A percentile compares a stretch with the other conserved stretches of the same genome.
Conservation (phyloP, 208 protist species). For the Balamuthia mandrillaris region DNA sequence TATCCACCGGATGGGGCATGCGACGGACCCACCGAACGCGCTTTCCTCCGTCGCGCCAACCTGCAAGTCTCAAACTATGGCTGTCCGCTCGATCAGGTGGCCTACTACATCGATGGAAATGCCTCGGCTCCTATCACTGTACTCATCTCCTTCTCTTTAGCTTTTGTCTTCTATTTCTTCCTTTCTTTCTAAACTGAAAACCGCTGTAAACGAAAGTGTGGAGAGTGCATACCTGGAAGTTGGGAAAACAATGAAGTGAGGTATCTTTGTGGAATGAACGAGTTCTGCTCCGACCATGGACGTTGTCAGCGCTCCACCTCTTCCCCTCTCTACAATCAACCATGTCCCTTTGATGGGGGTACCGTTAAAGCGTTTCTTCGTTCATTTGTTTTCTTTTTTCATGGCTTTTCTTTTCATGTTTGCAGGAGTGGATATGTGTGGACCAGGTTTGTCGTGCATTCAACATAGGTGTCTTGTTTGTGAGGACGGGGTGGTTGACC, state of each 20-base stretch:
- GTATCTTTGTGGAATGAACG: not conserved
- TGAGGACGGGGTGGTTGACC: slow-evolving; percentile 5
- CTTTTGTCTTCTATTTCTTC: too few species aligned
- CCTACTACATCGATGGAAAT: not conserved
- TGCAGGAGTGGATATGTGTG: not conserved
- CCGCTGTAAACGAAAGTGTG: not conserved
- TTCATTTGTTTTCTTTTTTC: not conserved
- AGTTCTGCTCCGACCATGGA: not conserved
- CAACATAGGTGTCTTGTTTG: not conserved
- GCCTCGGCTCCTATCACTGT: not conserved
- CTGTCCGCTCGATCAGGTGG: not conserved
- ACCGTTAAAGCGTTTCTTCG: not conserved
- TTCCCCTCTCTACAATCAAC: not conserved
- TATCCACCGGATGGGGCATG: not conserved
- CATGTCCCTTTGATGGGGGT: slow-evolving; percentile 15
- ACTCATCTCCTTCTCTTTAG: not conserved
- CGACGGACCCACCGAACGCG: not conserved
- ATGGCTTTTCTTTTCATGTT: not conserved
- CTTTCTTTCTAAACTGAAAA: too few species aligned
- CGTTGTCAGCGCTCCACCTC: not conserved
- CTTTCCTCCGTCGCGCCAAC: not conserved
- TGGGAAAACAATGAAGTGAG: not conserved
- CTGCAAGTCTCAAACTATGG: not conserved
- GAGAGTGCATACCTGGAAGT: not conserved
- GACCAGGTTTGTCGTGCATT: not conserved